Base-by-base conservation (phyloP, 768 basidiomycete genomes). In the button mushroom (Agaricus bisporus) region DNA sequence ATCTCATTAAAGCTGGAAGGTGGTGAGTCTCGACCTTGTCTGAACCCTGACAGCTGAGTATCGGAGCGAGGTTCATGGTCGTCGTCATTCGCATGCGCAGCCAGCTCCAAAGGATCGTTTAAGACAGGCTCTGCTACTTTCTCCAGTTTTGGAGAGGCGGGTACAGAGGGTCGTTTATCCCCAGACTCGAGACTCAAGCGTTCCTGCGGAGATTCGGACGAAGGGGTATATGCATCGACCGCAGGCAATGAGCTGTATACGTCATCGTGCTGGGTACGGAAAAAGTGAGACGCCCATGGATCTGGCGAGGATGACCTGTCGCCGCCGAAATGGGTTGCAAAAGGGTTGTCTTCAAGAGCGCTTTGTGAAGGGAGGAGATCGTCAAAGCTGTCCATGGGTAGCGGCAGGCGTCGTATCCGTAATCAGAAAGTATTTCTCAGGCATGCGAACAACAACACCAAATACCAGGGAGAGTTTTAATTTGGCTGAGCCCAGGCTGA, bases 301-400 rank as follows among this genome's bases (percentile, higher is more conserved):
- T 90, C 88, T 41, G 86, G 84, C 17, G 87, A 88, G 58, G 68
- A 64, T 18, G 86, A 82, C 41, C 86, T 77, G 15, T 36, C 54
- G 54, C 78, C 78, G n/a, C 77, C 71, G 60, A 88, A 88, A 4
- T 85, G 84, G 63, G 86, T 81, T 37, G 81, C 81, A 56, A 91
- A 90, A 0, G 88, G 88, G 60, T 90, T 89, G 53, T 81, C 77
- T 64, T 87, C 85, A n/a, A 88, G 71, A 37, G 71, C 75, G 59
- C 68, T 73, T 59, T 80, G 78, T 25, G 85, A 83, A 49, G 79
- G 75, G 35, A 91, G 75, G 45, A 91, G 67, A 68, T 91, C 88
- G 71, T 90, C 88, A 66, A 91, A 91, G 61, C 78, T 72, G 67
- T 87, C 86, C 87, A 89, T 89, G 60, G 44, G 58, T 28, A 51